These are phyloP conservation scores for Eucalyptus sp. DNA, from an alignment of 345 rosid species.

Conservation along the genomic window DNA sequence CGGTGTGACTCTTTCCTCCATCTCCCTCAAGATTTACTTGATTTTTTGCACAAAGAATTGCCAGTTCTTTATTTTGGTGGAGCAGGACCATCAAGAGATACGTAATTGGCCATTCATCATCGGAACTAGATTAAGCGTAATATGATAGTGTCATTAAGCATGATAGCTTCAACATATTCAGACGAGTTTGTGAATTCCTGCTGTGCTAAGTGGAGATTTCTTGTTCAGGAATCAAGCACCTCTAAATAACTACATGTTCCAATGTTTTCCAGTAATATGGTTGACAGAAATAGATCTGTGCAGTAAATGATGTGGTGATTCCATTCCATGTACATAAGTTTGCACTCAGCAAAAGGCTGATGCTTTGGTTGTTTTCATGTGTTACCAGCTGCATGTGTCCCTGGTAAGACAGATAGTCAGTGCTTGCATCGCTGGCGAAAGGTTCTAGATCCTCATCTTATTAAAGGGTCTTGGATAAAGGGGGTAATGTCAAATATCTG, in stretches of 20 bases:
- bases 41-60: background rate
- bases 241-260: background rate
- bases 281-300: background rate
- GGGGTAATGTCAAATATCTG: conserved; percentile 6
- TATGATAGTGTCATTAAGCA: background rate
- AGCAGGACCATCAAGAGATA: background rate
- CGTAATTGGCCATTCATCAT: background rate
- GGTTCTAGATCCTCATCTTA: conserved; percentile 35
- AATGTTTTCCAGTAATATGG: background rate
- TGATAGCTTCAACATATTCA: background rate
- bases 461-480: conserved; percentile 44
- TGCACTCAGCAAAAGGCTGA: background rate
- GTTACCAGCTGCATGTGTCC: conserved; percentile 22
- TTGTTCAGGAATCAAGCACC: background rate
- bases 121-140: background rate
- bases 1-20: background rate
- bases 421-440: conserved; percentile 52
- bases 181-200: background rate
- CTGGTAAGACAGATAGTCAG: conserved; percentile 35
- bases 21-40: background rate
- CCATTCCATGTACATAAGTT: background rate
- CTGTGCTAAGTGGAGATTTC: background rate
- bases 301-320: background rate
- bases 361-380: background rate
- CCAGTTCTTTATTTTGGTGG: background rate